phyloP scores from a whole-genome alignment of 2,329 filamentous ascomycete genomes.

The Taxawa tesnikishii region DNA sequence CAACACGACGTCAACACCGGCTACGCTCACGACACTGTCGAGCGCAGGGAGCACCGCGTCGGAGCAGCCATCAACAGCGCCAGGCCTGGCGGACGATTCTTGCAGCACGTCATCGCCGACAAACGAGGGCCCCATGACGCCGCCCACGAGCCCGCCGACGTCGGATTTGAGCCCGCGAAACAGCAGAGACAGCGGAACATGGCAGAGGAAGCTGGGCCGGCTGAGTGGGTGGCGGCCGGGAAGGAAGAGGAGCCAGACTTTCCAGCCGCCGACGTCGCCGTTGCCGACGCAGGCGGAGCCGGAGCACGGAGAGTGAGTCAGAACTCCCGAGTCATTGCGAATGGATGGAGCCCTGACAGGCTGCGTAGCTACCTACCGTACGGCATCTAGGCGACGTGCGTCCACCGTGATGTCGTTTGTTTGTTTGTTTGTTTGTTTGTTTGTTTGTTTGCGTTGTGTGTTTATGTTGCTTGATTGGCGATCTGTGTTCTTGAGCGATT shows the following conservation, averaged over 20 bases:
- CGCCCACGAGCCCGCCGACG: slow-evolving; percentile 45
- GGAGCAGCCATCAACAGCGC: slow-evolving; percentile 16
- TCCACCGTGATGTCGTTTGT: neutral
- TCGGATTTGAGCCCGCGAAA: slow-evolving; percentile 13
- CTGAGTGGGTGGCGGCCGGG: slow-evolving; percentile 22
- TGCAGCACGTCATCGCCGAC: slow-evolving; percentile 42
- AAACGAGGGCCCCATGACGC: slow-evolving; percentile 52
- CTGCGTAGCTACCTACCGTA: neutral
- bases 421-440: neutral
- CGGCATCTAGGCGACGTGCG: neutral
- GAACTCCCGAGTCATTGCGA: neutral
- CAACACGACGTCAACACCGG: slow-evolving; percentile 17
- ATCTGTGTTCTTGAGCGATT: too few species aligned
- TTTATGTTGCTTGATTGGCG: too few species aligned
- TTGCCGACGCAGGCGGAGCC: neutral
- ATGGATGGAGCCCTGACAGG: neutral
- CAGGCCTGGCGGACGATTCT: slow-evolving; percentile 51
- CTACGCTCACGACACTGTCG: slow-evolving; percentile 5
- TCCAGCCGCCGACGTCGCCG: slow-evolving; percentile 4
- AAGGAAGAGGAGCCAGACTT: slow-evolving; percentile 19
- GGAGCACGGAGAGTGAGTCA: neutral
- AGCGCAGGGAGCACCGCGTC: slow-evolving; percentile 9
- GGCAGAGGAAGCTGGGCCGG: slow-evolving; percentile 23
- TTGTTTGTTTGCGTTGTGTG: neutral
- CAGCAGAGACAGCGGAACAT: slow-evolving; percentile 21